Evolutionary conservation across 2,329 filamentous ascomycete genomes (phyloP), one percentile per base, ranked within the genome.

Genomic region (Mariannaea elegans): DNA sequence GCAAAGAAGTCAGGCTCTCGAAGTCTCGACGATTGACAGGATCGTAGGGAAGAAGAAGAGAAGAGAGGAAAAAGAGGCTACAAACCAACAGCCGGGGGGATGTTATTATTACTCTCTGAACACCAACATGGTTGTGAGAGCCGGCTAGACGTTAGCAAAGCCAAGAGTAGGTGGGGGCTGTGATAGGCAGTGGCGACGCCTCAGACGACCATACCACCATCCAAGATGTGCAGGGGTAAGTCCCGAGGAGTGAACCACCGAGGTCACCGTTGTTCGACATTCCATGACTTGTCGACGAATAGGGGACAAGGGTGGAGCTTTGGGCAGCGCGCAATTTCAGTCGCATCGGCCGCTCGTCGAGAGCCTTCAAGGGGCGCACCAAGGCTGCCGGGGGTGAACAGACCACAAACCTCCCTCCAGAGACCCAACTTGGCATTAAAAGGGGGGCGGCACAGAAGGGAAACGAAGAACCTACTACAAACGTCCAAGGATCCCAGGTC

Each of bases 11-110:
- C 72, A 74, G 77, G 77, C 79, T 77, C 78, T 76, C 78, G 80
- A 81, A 78, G 80, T 81, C 79, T 76, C 72, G 82, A 82, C 77
- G 19, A 75, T 80, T 75, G 76, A 75, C 74, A 73, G 75, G 77
- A 78, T 78, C 78, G 74, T 73, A 71, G 73, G 73, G 72, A 72
- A 71, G 69, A 64, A 60, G 61, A 71, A 68, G 68, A 72, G 70
- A 64, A 71, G 66, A 46, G 23, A 44, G 27, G 27, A 19, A 27
- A 42, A 24, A 24, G 32, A 19, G 41, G 24, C 31, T 47, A 38
- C 48, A 45, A 54, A 38, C 27, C 21, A 9, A 31, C 53, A 19
- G 36, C 29, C 36, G 27, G 56, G 36, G 44, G 56, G 34, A 32
- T 38, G 38, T 55, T 59, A 45, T 59, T 55, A 54, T 55, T 55